Percentiles rank a stretch among this genome's conserved stretches.
Conservation (phyloP, 2,329 filamentous ascomycete genomes). For the Xylariaceae sp. region DNA sequence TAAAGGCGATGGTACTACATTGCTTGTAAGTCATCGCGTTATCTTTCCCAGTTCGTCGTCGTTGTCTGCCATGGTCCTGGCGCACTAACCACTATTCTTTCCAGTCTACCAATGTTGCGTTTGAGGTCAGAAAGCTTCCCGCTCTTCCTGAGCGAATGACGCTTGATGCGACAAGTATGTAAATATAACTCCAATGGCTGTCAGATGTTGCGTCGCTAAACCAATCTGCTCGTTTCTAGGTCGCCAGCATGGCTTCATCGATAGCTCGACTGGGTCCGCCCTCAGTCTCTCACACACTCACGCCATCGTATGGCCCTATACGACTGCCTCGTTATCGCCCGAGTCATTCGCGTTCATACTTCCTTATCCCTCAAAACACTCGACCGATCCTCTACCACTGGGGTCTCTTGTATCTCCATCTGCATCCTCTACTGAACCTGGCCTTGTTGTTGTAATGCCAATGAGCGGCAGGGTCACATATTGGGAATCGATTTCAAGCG, state of each 20-base stretch:
- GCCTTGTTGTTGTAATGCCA: conserved; percentile 80
- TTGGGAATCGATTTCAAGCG: conserved; percentile 92
- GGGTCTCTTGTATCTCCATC: conserved; percentile 77
- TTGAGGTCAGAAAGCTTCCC: conserved; percentile 77
- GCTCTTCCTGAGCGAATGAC: conserved; percentile 74
- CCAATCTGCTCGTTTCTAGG: conserved; percentile 36
- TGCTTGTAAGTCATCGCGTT: conserved; percentile 51
- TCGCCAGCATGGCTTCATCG: conserved; percentile 60
- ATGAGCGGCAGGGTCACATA: conserved; percentile 80
- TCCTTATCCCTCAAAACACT: conserved; percentile 62
- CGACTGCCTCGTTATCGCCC: conserved; percentile 58
- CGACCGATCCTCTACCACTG: conserved; percentile 68
- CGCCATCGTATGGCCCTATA: conserved; percentile 89
- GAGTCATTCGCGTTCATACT: conserved; percentile 77
- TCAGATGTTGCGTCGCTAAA: conserved; percentile 22
- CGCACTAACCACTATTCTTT: conserved; percentile 15
- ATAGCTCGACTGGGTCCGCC: conserved; percentile 64
- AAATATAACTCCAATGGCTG: background rate
- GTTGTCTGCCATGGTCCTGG: background rate
- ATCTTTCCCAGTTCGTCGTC: background rate
- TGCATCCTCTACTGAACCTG: conserved; percentile 71
- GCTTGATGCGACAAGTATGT: conserved; percentile 58
- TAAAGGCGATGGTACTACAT: conserved; percentile 62
- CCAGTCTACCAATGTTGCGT: conserved; percentile 78
- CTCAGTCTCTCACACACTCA: conserved; percentile 74